Percentiles rank a stretch among this genome's conserved stretches.
These are phyloP conservation scores for Wallacemonas sp. DNA, from an alignment of 208 protist species.

Conservation along the genomic window DNA sequence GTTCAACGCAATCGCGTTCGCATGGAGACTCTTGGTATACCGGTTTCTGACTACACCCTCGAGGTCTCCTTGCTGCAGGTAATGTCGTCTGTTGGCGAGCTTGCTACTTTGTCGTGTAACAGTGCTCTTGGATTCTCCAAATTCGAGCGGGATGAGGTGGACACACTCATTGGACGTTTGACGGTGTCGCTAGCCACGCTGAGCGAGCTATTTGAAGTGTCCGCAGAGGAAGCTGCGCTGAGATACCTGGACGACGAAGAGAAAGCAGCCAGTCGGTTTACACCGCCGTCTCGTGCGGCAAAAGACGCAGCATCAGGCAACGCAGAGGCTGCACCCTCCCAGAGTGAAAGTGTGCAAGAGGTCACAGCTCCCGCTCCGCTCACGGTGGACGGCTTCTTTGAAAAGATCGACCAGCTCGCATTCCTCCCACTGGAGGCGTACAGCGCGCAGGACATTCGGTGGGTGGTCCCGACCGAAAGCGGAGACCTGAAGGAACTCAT, in stretches of 20 bases:
- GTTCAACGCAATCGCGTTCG: conserved; percentile 47
- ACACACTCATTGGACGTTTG: conserved; percentile 50
- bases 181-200: conserved; percentile 60
- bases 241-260: conserved; percentile 46
- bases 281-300: neutral
- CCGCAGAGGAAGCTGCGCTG: conserved; percentile 48
- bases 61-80: conserved; percentile 67
- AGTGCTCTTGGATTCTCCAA: conserved; percentile 49
- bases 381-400: conserved; percentile 59
- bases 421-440: conserved; percentile 33
- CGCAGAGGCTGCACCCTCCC: neutral
- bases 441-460: conserved; percentile 55
- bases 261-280: neutral
- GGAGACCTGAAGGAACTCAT: conserved; percentile 66
- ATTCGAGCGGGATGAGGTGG: conserved; percentile 73
- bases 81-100: conserved; percentile 73
- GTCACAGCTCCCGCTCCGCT: conserved; percentile 10
- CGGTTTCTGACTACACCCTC: conserved; percentile 28
- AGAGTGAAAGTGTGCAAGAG: conserved; percentile 1
- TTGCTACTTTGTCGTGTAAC: conserved; percentile 54
- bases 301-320: neutral
- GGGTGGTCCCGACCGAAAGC: conserved; percentile 55
- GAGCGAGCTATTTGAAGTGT: conserved; percentile 57
- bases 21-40: conserved; percentile 35
- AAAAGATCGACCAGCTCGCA: conserved; percentile 54